Conservation (phyloP, 2,329 filamentous ascomycete genomes). For the Pseudogymnoascus sp. region DNA sequence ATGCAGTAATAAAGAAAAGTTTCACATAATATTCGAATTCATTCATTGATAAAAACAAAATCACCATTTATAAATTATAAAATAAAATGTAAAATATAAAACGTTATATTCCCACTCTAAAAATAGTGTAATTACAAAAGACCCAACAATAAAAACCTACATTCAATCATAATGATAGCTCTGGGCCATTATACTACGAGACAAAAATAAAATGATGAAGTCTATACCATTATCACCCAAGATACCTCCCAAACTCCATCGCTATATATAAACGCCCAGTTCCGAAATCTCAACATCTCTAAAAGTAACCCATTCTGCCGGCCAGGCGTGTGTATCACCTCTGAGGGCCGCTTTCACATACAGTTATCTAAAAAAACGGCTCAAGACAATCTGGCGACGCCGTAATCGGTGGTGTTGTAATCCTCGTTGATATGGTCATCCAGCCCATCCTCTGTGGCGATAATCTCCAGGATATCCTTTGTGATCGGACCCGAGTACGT, state of each 20-base stretch:
- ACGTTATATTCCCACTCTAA: no score
- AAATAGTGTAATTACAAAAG: background rate
- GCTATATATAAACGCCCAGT: background rate
- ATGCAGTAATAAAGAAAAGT: background rate
- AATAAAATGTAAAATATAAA: no score
- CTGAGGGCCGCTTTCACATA: background rate
- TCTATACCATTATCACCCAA: background rate
- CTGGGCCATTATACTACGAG: background rate
- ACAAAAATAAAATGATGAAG: background rate
- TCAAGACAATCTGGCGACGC: constrained; percentile 3
- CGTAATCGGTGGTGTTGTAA: background rate
- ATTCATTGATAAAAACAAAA: no score
- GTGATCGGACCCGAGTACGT: constrained; percentile 54
- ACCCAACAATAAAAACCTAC: background rate
- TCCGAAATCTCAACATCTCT: background rate
- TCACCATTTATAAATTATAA: no score
- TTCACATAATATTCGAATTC: no score
- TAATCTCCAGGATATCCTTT: constrained; percentile 40
- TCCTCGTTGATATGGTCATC: background rate
- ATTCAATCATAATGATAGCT: background rate
- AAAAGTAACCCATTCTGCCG: background rate
- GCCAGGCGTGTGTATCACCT: background rate
- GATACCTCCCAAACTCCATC: background rate
- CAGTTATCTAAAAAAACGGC: background rate
- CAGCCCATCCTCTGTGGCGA: constrained; percentile 31